Evolutionary conservation across 1,284 basidiomycete genomes (phyloP).

Genomic region (Tremellales sp.): DNA sequence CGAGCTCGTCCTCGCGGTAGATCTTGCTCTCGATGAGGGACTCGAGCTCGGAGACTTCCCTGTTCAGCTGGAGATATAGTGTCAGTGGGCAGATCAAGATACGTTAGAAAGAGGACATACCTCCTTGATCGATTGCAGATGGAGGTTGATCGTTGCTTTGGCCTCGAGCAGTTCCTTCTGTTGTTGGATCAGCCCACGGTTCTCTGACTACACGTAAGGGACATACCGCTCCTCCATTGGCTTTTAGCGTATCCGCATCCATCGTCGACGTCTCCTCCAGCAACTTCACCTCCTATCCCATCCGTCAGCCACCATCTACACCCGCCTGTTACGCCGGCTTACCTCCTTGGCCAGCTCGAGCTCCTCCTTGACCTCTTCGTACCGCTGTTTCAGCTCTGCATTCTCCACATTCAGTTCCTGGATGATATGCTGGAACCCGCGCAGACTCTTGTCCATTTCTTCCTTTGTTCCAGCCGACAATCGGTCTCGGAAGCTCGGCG

Average conservation of each 20-base stretch:
- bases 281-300: constrained; percentile 34
- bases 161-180: constrained; percentile 35
- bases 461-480: constrained; percentile 19
- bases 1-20: constrained; percentile 89
- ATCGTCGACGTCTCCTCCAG: constrained; percentile 33
- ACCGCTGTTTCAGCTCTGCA: constrained; percentile 58
- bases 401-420: constrained; percentile 83
- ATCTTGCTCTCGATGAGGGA: constrained; percentile 88
- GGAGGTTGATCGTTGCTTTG: constrained; percentile 18
- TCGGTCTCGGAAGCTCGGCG: constrained; percentile 2
- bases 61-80: constrained; percentile 61
- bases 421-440: constrained; percentile 63
- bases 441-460: constrained; percentile 41
- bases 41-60: constrained; percentile 86
- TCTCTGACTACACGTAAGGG: too few relatives aligned
- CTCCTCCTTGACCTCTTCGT: constrained; percentile 71
- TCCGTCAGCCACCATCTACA: neutral
- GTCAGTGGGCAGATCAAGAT: neutral
- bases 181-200: constrained; percentile 4
- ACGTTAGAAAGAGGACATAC: constrained; percentile 14
- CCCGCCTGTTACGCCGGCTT: constrained; percentile 11
- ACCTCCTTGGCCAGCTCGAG: constrained; percentile 63
- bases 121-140: constrained; percentile 37
- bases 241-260: too few relatives aligned
- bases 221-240: too few relatives aligned